These are phyloP conservation scores for Lentinula aciculospora DNA, from an alignment of 768 basidiomycete species.

Conservation along the genomic window DNA sequence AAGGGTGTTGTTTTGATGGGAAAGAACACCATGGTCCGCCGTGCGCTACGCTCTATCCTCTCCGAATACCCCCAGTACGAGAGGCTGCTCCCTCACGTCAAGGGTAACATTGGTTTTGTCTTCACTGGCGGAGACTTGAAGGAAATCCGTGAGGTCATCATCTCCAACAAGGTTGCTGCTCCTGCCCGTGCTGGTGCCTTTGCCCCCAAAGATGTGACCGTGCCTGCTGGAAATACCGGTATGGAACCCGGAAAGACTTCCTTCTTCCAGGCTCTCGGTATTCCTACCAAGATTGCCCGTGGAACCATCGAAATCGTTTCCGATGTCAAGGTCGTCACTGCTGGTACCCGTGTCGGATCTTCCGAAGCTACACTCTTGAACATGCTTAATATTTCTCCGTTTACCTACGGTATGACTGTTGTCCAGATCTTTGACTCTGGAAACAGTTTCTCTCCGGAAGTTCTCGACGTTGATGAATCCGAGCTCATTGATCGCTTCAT, in stretches of 20 bases:
- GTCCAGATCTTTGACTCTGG: constrained; percentile 95
- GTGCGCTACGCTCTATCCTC: constrained; percentile 90
- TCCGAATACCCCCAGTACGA: constrained; percentile 91
- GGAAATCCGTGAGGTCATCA: constrained; percentile 88
- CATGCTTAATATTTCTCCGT: constrained; percentile 99
- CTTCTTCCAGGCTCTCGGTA: constrained; percentile 99
- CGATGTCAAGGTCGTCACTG: constrained; percentile 92
- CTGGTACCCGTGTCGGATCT: constrained; percentile 88
- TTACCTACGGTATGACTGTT: constrained; percentile 99
- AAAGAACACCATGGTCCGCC: constrained; percentile 99
- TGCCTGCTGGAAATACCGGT: constrained; percentile 96
- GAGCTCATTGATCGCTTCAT: constrained; percentile 91
- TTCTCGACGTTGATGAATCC: constrained; percentile 90
- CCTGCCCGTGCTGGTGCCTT: constrained; percentile 98
- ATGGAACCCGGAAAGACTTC: constrained; percentile 99
- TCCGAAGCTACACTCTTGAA: constrained; percentile 98
- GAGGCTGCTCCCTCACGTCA: constrained; percentile 91
- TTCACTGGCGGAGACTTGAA: constrained; percentile 92
- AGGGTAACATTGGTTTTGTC: constrained; percentile 98
- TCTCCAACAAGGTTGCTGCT: constrained; percentile 96
- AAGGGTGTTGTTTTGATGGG: constrained; percentile 98
- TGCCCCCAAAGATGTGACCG: constrained; percentile 86
- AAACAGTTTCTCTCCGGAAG: constrained; percentile 82
- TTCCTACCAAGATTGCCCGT: constrained; percentile 99
- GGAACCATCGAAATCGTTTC: constrained; percentile 99